These are phyloP conservation scores for Ananas comosus DNA, from an alignment of 176 grass and related monocot species.

Conservation along the genomic window DNA sequence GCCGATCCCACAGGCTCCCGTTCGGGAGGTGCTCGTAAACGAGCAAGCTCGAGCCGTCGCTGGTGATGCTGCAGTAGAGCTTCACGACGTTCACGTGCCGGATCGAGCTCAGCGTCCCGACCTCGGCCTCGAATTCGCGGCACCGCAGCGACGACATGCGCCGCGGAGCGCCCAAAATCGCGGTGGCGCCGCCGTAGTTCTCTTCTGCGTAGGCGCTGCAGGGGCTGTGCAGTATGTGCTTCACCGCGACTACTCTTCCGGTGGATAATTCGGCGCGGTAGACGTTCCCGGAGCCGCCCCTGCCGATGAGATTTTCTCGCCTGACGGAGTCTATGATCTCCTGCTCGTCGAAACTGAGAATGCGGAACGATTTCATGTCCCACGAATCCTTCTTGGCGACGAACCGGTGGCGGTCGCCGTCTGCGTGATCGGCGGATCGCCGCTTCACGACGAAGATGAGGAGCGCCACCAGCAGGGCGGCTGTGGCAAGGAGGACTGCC, in stretches of 20 bases:
- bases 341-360: constrained; percentile 60
- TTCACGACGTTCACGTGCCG: constrained; percentile 92
- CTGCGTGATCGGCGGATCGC: background rate
- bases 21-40: constrained; percentile 97
- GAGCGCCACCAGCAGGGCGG: constrained; percentile 37
- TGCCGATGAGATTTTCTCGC: constrained; percentile 80
- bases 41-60: constrained; percentile 56
- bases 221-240: constrained; percentile 50
- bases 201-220: background rate
- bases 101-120: constrained; percentile 67
- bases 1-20: constrained; percentile 57
- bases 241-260: constrained; percentile 58
- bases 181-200: constrained; percentile 1
- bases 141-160: constrained; percentile 32
- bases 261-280: constrained; percentile 57
- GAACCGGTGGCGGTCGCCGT: constrained; percentile 6
- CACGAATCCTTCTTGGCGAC: constrained; percentile 54
- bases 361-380: constrained; percentile 75
- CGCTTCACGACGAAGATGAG: constrained; percentile 38
- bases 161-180: constrained; percentile 23
- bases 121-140: constrained; percentile 87
- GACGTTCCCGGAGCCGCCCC: constrained; percentile 78
- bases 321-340: constrained; percentile 59
- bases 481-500: constrained; percentile 34
- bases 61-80: constrained; percentile 81